phyloP scores from a whole-genome alignment of 768 basidiomycete genomes.

The Pholiota microspora region DNA sequence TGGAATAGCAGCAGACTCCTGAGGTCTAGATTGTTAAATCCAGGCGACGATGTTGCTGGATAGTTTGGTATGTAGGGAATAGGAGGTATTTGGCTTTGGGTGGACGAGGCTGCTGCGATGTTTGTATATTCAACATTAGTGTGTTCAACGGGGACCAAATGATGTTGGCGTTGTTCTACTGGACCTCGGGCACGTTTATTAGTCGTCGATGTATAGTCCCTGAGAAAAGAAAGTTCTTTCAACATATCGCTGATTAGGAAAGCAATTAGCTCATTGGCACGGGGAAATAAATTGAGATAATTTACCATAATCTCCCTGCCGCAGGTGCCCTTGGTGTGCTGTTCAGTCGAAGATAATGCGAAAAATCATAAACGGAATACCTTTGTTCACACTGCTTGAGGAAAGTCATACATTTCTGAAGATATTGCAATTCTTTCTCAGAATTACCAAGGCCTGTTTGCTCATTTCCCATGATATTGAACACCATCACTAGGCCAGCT shows the following conservation, averaged over 20 bases:
- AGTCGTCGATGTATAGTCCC: conserved; percentile 42
- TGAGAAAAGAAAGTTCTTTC: conserved; percentile 53
- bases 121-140: not conserved
- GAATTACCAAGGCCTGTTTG: conserved; percentile 35
- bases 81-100: not conserved
- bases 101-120: not conserved
- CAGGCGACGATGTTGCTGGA: not conserved
- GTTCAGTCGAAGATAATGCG: not conserved
- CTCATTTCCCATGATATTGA: conserved; percentile 53
- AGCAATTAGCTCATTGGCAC: conserved; percentile 13
- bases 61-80: not conserved
- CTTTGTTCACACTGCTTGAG: conserved; percentile 10
- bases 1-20: conserved; percentile 25
- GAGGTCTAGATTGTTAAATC: conserved; percentile 21
- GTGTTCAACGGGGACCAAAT: not conserved
- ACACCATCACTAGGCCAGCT: conserved; percentile 22
- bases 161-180: not conserved
- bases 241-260: conserved; percentile 49
- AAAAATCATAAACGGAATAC: not conserved
- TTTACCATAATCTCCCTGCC: conserved; percentile 37
- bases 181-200: conserved; percentile 50
- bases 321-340: conserved; percentile 30
- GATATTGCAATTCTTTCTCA: conserved; percentile 42
- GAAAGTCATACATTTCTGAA: conserved; percentile 38
- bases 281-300: not conserved